Evolutionary conservation across 2,329 filamentous ascomycete genomes (phyloP).

Genomic region (Fusarium tjaetaba): DNA sequence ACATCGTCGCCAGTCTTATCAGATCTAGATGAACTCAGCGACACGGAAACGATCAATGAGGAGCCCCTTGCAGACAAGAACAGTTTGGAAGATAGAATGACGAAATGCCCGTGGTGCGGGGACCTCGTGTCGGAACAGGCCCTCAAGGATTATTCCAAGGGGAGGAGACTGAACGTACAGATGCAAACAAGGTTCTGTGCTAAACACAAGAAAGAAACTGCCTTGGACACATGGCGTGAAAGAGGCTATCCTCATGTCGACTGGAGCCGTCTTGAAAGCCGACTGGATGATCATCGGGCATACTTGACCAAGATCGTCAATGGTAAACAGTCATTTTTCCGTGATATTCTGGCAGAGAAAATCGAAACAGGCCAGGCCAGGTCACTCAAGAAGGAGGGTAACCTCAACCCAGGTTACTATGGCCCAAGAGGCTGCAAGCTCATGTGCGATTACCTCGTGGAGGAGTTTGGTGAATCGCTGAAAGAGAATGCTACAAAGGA

Average conservation of each 20-base stretch:
- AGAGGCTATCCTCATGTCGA: slow-evolving; percentile 76
- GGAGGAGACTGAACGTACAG: slow-evolving; percentile 62
- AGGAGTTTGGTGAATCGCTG: slow-evolving; percentile 67
- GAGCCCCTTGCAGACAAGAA: slow-evolving; percentile 7
- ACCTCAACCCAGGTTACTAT: slow-evolving; percentile 82
- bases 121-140: slow-evolving; percentile 64
- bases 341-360: slow-evolving; percentile 63
- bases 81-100: slow-evolving; percentile 8
- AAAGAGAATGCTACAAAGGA: slow-evolving; percentile 72
- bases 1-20: slow-evolving; percentile 23
- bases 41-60: slow-evolving; percentile 5
- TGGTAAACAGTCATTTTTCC: slow-evolving; percentile 69
- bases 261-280: slow-evolving; percentile 69
- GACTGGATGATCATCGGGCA: slow-evolving; percentile 66
- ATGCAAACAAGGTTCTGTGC: slow-evolving; percentile 72
- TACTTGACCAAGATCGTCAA: slow-evolving; percentile 69
- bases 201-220: slow-evolving; percentile 67
- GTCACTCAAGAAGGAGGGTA: slow-evolving; percentile 67
- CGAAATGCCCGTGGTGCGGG: slow-evolving; percentile 74
- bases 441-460: slow-evolving; percentile 77
- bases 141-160: slow-evolving; percentile 62
- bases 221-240: slow-evolving; percentile 57
- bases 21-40: slow-evolving; percentile 25
- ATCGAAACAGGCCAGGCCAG: slow-evolving; percentile 66
- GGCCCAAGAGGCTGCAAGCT: slow-evolving; percentile 76